These are phyloP conservation scores for Escallonia rubra DNA, from an alignment of 129 eudicot genomes.

Conservation along the genomic window DNA sequence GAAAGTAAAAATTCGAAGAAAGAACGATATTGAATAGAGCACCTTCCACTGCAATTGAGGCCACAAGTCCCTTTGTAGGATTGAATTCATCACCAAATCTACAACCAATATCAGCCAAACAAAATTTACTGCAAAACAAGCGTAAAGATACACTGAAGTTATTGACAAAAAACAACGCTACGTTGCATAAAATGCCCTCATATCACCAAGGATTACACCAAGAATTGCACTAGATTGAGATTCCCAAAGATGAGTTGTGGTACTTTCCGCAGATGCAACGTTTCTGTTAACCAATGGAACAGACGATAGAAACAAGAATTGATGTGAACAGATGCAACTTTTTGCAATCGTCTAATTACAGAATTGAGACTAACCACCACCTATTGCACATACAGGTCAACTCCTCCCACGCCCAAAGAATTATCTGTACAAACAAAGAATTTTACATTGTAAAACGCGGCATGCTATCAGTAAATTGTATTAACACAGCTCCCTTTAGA, in stretches of 20 bases:
- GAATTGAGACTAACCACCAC: conserved; percentile 19
- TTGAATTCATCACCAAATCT: too few species aligned
- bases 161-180: too few species aligned
- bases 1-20: too few species aligned
- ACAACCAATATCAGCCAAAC: too few species aligned
- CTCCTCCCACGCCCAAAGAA: conserved; percentile 26
- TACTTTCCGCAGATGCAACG: not conserved
- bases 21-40: too few species aligned
- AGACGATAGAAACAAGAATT: not conserved
- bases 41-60: too few species aligned
- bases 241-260: not conserved
- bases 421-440: conserved; percentile 45
- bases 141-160: too few species aligned
- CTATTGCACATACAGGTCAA: not conserved
- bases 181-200: not conserved
- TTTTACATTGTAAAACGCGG: conserved; percentile 21
- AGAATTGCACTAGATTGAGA: not conserved
- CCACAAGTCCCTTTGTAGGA: too few species aligned
- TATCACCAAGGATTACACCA: not conserved
- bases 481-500: not conserved
- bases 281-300: not conserved
- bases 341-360: conserved; percentile 15
- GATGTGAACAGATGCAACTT: not conserved
- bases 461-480: not conserved
- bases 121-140: too few species aligned